These are phyloP conservation scores for Babesia microti DNA, from an alignment of 169 alveolate species.

Conservation along the genomic window DNA sequence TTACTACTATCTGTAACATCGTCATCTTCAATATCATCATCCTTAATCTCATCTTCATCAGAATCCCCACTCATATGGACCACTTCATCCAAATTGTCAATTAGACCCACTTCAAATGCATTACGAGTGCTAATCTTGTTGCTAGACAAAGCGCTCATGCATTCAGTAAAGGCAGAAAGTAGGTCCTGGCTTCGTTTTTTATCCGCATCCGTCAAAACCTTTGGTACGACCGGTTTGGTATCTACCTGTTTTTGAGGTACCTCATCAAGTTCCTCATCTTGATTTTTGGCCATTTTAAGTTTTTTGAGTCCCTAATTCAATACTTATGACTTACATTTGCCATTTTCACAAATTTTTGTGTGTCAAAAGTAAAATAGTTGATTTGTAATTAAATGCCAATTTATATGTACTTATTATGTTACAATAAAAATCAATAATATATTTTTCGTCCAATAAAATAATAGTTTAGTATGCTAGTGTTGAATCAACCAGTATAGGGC, in stretches of 20 bases:
- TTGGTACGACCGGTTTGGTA: not conserved
- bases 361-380: no score
- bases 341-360: no score
- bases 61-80: conserved; percentile 57
- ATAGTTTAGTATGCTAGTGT: no score
- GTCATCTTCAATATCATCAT: conserved; percentile 28
- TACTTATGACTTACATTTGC: no score
- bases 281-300: conserved; percentile 1
- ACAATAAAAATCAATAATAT: no score
- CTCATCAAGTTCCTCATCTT: not conserved
- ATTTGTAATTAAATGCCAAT: no score
- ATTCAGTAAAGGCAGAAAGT: conserved; percentile 53
- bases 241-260: not conserved
- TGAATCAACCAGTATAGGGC: no score
- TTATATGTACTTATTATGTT: no score
- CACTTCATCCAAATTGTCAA: conserved; percentile 69
- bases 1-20: conserved; percentile 6
- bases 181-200: conserved; percentile 42
- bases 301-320: no score
- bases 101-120: conserved; percentile 69
- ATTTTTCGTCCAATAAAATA: no score
- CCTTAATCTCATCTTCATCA: conserved; percentile 43
- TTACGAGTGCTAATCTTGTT: conserved; percentile 67
- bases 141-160: conserved; percentile 62
- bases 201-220: conserved; percentile 2